Base-by-base conservation (phyloP, 2,329 filamentous ascomycete genomes). In the Talaromyces amestolkiae region DNA sequence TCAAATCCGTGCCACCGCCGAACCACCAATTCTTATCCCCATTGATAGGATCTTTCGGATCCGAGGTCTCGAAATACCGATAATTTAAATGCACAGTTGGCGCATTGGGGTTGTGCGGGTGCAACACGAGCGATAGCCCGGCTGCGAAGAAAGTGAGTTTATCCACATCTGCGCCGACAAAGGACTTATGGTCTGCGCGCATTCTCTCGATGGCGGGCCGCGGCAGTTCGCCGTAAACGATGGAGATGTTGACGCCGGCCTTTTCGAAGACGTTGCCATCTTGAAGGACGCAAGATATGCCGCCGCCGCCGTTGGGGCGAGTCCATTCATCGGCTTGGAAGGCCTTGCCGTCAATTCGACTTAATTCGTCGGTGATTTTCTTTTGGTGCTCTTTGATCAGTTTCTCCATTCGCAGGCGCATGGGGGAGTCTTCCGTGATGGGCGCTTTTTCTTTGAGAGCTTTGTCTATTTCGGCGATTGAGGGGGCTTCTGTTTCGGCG, bases 11-110 rank as follows among this genome's bases (percentile, higher is more conserved):
- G 65, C 95, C 95, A 60, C 95, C 95, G 69, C 95, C 95, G 73
- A 97, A 99, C 95, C 95, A 99, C 94, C 95, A 99, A 66, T 81
- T 81, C 8, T 93, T 90, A 69, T 94, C 80, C 22, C 81, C 81
- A 64, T 80, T 80, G 63, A 92, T 61, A 84, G 89, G 70, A 84
- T 90, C 92, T 72, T 94, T 90, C 9, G 90, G 86, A 72, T 94
- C 91, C 67, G 91, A 91, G 1, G 95, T 99, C 82, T 99, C 95
- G 75, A 99, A 99, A 81, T 99, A 99, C 65, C 95, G 89, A 83
- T 98, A 98, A 83, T 99, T 99, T 71, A 99, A 85, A 78, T 99
- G 95, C 19, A 99, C 95, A 0, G 95, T 99, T 0, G 95, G 95
- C 8, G 94, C 94, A 90, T 97, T 96, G 58, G 95, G 95, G 79